These are phyloP conservation scores for Mrakia hoshinonis DNA, from an alignment of 768 basidiomycete genomes.

Conservation along the genomic window DNA sequence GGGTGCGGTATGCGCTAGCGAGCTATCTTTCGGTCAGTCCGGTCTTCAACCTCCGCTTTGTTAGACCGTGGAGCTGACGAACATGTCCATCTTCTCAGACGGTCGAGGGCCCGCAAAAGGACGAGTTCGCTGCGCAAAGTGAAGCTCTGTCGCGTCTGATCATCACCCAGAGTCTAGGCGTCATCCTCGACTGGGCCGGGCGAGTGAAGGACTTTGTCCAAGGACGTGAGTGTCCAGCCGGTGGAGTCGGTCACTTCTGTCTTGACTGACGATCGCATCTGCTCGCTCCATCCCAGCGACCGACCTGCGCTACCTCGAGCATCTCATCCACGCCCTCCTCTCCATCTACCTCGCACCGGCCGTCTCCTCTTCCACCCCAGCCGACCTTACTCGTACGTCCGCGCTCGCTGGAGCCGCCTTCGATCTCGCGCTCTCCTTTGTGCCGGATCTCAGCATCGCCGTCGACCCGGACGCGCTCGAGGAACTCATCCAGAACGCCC, in stretches of 20 bases:
- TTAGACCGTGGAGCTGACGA: not conserved
- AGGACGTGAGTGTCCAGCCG: not conserved
- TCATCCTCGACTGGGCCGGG: conserved; percentile 17
- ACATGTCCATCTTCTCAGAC: not conserved
- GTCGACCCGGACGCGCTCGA: conserved; percentile 17
- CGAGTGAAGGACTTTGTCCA: not conserved
- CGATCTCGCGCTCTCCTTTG: conserved; percentile 12
- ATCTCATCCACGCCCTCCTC: conserved; percentile 14
- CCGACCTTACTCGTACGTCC: not conserved
- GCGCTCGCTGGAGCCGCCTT: conserved; percentile 5
- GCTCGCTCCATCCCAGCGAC: not conserved
- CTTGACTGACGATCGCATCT: not conserved
- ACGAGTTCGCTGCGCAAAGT: not conserved
- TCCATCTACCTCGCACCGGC: conserved; percentile 6
- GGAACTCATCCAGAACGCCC: conserved; percentile 9
- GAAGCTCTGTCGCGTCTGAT: not conserved
- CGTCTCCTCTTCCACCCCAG: not conserved
- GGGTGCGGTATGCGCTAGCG: conserved; percentile 3
- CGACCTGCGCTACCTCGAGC: not conserved
- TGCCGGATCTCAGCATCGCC: not conserved
- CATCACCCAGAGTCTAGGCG: not conserved
- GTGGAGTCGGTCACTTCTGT: not conserved
- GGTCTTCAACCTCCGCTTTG: not conserved
- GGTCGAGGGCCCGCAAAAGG: conserved; percentile 3
- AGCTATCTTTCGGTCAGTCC: conserved; percentile 13